Evolutionary conservation across 441 rosid genomes (phyloP).

Genomic region (Populus trichocarpa): DNA sequence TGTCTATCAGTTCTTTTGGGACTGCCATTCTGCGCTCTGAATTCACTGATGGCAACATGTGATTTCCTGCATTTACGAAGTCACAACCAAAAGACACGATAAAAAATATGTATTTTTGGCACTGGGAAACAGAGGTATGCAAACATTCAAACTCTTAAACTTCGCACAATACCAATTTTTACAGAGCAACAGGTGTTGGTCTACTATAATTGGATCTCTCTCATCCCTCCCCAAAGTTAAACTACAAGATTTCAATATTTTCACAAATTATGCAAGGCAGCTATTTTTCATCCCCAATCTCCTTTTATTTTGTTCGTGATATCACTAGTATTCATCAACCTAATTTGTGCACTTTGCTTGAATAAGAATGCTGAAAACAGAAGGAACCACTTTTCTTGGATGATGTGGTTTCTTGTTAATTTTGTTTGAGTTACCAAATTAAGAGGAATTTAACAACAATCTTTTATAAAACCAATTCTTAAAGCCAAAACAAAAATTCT

Average conservation of each 20-base stretch:
- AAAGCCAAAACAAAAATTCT: neutral
- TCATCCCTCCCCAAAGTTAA: neutral
- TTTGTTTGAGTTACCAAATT: slow-evolving; percentile 3
- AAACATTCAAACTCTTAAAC: neutral
- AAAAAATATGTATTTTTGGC: neutral
- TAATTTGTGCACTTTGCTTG: neutral
- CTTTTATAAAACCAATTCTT: neutral
- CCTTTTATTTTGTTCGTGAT: neutral
- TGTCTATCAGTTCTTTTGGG: too few species aligned
- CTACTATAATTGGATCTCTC: too few species aligned
- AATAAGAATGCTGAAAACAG: neutral
- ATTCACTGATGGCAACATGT: too few species aligned
- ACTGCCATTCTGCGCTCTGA: too few species aligned
- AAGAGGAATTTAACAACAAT: neutral
- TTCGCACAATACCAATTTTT: too few species aligned
- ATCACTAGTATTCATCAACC: neutral
- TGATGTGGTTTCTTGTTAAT: neutral
- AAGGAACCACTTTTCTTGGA: neutral
- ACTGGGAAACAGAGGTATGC: neutral
- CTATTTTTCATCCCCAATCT: neutral
- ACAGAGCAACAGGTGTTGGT: too few species aligned
- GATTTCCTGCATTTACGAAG: slow-evolving; percentile 61
- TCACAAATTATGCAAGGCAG: neutral
- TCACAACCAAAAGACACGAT: slow-evolving; percentile 16
- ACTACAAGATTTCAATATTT: neutral